Evolutionary conservation across 257 asterid species (phyloP), one percentile per base, ranked within the genome.

Genomic region (Solanum chiquidenum): DNA sequence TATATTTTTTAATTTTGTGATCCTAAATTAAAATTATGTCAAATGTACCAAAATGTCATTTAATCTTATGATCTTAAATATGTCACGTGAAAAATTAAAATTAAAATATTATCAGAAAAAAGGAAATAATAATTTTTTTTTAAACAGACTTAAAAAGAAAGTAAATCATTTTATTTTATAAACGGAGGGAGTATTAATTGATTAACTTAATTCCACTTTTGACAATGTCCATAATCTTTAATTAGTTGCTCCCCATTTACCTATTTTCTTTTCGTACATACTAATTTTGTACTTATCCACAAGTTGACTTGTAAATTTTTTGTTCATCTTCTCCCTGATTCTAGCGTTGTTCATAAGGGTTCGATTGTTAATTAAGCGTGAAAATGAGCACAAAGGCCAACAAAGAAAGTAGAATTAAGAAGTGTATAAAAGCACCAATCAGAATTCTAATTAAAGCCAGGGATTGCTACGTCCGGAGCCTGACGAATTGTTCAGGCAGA

Each of bases 381-480:
- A 83, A 76, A 37, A 91, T 90, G 93, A 79, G 85, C 79, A 90
- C 25, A 35, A 83, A 66, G 16, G 75, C 16, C 0, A 33, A 5
- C 5, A 91, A 87, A 76, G 88, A 72, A 60, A 86, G 90, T 90
- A 93, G 85, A 88, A 83, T 90, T 83, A 55, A 55, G 35, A 86
- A 87, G 72, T 92, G 44, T 92, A 83, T 94, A 46, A 94, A 87
- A 87, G 92, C 84, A 37, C 93, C 96, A 5, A 35, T 88, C 0
- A 90, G 86, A 49, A 33, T 90, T 49, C 91, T 95, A 86, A 71
- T 86, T 85, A 89, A 89, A 58, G 94, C 90, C 69, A 90, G 94
- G 58, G 94, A 94, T 62, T 88, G 92, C 44, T 95, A 93, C 90
- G 90, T 90, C 52, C 87, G 83, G 12, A 87, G 91, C 91, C 14